phyloP scores from a whole-genome alignment of 116 monocot genomes.

The Thalassia testudinum region DNA sequence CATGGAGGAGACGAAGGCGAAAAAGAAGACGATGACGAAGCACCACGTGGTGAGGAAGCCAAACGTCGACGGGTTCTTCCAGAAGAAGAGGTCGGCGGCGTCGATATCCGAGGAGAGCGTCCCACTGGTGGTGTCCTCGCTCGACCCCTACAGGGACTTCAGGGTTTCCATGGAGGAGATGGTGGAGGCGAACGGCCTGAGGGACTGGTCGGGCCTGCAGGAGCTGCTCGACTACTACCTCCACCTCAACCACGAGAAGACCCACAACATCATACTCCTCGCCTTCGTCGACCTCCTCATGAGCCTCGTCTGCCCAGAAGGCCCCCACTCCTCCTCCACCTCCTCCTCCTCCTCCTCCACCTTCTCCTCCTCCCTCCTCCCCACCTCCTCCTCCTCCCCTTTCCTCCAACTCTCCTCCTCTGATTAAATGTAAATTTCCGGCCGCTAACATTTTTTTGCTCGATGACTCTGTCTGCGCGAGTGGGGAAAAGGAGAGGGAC shows the following conservation, averaged over 20 bases:
- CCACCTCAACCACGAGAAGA: constrained; percentile 27
- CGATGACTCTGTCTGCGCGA: no score
- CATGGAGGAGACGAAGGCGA: background rate
- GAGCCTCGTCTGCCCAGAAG: background rate
- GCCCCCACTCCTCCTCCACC: constrained; percentile 1
- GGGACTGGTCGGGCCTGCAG: constrained; percentile 22
- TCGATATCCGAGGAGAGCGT: constrained; percentile 15
- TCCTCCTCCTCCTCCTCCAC: background rate
- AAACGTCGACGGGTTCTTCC: constrained; percentile 1
- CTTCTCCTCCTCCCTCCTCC: background rate
- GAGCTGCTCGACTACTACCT: constrained; percentile 50
- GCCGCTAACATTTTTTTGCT: background rate
- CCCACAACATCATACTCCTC: constrained; percentile 31
- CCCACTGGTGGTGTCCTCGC: constrained; percentile 22
- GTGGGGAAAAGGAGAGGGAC: no score
- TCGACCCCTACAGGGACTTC: constrained; percentile 48
- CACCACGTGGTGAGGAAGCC: background rate
- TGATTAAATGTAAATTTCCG: background rate
- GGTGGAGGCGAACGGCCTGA: constrained; percentile 29
- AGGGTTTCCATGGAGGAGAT: constrained; percentile 58
- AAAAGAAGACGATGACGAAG: background rate
- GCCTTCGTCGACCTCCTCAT: constrained; percentile 49
- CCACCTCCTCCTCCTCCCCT: background rate
- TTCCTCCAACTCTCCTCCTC: background rate
- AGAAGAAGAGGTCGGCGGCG: no score